Conservation (phyloP, 352 stramenopile species). For the Pythium brassicae region DNA sequence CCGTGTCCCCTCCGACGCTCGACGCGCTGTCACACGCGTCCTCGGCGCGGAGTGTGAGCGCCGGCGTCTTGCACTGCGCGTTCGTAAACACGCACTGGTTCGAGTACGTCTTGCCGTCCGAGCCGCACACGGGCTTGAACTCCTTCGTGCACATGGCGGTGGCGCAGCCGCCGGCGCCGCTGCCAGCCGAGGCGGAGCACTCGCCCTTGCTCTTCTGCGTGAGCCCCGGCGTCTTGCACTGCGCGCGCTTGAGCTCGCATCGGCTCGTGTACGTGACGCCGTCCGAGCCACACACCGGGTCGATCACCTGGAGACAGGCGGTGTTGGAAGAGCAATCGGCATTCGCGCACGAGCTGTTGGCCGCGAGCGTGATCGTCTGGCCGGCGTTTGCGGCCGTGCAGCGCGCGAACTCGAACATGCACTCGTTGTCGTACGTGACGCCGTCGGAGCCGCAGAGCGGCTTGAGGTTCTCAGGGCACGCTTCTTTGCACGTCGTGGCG, state of each 20-base stretch:
- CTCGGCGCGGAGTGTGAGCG: conserved; percentile 1
- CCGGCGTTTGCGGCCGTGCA: conserved; percentile 1
- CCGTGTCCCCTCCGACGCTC: not conserved
- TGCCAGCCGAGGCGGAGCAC: not conserved
- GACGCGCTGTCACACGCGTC: conserved; percentile 1
- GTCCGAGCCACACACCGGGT: conserved; percentile 26
- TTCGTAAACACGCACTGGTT: conserved; percentile 2
- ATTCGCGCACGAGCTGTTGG: conserved; percentile 1
- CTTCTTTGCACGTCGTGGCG: conserved; percentile 1
- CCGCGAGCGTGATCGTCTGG: conserved; percentile 3
- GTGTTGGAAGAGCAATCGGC: not conserved
- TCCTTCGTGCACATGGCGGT: conserved; percentile 3
- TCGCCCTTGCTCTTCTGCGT: conserved; percentile 3
- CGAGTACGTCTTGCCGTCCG: conserved; percentile 28
- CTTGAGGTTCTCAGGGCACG: conserved; percentile 14
- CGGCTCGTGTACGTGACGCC: conserved; percentile 23
- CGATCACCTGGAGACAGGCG: not conserved
- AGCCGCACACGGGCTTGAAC: conserved; percentile 21
- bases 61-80: conserved; percentile 7
- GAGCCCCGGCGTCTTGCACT: conserved; percentile 4
- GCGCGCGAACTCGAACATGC: conserved; percentile 2
- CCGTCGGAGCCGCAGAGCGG: conserved; percentile 3
- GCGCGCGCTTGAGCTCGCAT: conserved; percentile 3
- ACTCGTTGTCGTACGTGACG: conserved; percentile 6
- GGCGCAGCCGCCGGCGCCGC: not conserved